Percentiles rank a stretch among this genome's conserved stretches.
phyloP scores from a whole-genome alignment of 768 basidiomycete species.

The Leccinum boreale region DNA sequence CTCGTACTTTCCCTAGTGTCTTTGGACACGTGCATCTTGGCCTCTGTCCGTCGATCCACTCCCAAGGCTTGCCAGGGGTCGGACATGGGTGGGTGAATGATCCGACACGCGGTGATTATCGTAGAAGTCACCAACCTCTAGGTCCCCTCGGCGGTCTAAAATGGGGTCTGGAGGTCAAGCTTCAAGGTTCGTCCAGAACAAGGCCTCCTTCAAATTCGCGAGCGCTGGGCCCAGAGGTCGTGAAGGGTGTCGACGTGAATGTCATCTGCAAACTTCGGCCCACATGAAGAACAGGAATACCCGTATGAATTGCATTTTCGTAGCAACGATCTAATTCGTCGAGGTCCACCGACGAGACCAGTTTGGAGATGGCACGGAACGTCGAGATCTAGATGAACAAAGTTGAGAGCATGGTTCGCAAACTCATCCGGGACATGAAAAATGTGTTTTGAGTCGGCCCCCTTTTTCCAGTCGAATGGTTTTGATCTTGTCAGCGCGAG shows the following conservation, averaged over 20 bases:
- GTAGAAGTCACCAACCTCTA: conserved; percentile 30
- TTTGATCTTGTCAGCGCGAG: not conserved
- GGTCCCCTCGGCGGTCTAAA: conserved; percentile 88
- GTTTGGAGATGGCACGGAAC: too few species aligned
- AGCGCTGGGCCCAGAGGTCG: conserved; percentile 86
- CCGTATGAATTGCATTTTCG: not conserved
- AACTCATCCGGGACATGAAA: not conserved
- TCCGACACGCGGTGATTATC: not conserved
- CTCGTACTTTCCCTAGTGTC: too few species aligned
- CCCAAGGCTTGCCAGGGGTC: conserved; percentile 87
- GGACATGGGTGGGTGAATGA: conserved; percentile 95
- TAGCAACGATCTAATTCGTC: not conserved
- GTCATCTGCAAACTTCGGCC: conserved; percentile 94
- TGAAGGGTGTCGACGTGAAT: conserved; percentile 83
- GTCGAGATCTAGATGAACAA: not conserved
- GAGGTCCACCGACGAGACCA: not conserved
- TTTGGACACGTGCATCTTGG: too few species aligned
- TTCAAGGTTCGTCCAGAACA: conserved; percentile 91
- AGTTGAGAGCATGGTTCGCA: not conserved
- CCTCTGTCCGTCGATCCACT: conserved; percentile 42
- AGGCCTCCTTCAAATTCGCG: conserved; percentile 84
- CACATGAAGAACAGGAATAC: conserved; percentile 69
- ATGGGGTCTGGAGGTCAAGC: conserved; percentile 87
- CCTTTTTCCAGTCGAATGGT: not conserved
- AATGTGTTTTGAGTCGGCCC: not conserved